Evolutionary conservation across 495 filamentous ascomycete genomes (phyloP).

Genomic region (Aspergillus nidulans): DNA sequence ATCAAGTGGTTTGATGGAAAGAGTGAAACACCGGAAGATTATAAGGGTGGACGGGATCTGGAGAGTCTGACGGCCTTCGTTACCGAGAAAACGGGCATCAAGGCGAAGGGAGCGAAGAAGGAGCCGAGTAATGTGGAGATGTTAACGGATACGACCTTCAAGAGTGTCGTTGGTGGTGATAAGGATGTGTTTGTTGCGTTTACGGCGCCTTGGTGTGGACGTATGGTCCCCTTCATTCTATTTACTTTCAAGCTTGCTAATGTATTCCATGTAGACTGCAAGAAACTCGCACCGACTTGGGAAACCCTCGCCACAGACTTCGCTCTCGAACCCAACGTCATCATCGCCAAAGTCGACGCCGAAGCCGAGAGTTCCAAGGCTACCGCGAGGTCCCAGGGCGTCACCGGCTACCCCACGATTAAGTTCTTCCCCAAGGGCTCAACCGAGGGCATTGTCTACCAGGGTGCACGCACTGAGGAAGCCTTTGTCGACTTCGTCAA

Average conservation of each 20-base stretch:
- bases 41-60: slow-evolving; percentile 80
- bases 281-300: slow-evolving; percentile 85
- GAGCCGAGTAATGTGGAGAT: slow-evolving; percentile 70
- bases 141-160: slow-evolving; percentile 76
- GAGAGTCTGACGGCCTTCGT: slow-evolving; percentile 81
- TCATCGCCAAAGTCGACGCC: slow-evolving; percentile 93
- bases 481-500: slow-evolving; percentile 82
- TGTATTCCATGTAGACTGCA: slow-evolving; percentile 68
- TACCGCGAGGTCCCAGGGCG: slow-evolving; percentile 68
- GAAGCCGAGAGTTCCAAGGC: slow-evolving; percentile 80
- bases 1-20: slow-evolving; percentile 98
- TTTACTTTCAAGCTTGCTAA: background rate
- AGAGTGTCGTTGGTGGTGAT: slow-evolving; percentile 70
- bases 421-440: slow-evolving; percentile 95
- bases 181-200: slow-evolving; percentile 95
- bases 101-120: slow-evolving; percentile 65
- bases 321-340: slow-evolving; percentile 64
- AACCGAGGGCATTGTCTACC: slow-evolving; percentile 66
- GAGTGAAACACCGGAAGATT: slow-evolving; percentile 80
- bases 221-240: slow-evolving; percentile 54
- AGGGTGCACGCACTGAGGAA: slow-evolving; percentile 70
- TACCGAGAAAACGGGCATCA: slow-evolving; percentile 80
- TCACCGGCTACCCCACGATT: slow-evolving; percentile 90
- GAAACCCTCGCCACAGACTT: slow-evolving; percentile 84
- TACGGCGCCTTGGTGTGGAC: slow-evolving; percentile 95